Base-by-base conservation (phyloP, 2,329 filamentous ascomycete genomes). In the Penicillium sp. region DNA sequence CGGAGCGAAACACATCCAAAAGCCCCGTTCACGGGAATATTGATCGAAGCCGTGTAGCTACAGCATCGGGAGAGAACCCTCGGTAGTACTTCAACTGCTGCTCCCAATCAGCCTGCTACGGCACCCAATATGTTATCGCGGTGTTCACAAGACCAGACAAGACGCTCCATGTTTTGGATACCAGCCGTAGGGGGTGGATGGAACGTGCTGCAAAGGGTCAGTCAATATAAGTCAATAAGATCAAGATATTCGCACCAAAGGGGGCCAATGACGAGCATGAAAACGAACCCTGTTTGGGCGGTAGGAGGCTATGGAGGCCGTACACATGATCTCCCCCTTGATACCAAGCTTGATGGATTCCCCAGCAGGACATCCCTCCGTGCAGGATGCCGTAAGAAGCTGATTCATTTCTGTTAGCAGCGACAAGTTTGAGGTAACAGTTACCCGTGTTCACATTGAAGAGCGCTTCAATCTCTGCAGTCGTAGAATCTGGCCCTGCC, bases 11-110 rank as follows among this genome's bases (percentile, higher is more conserved):
- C 60, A 62, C 60, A 65, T n/a, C 73, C 73, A 50, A 76, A 73
- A 49, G 75, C 73, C 18, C 74, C 75, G 47, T 74, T 75, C 25
- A 78, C 69, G 0, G 74, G 74, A 43, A 77, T 75, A 62, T 77
- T 74, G 47, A 76, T 76, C 5, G 72, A 73, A 1, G 75, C 77
- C 0, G 74, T 77, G 52, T 77, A 78, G 47, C 71, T 75, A 74
- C 73, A 39, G 67, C 65, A 42, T 77, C 75, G 15, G 15, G 15
- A 18, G 15, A 75, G 66, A 81, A 77, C 1, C 76, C 78, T 7
- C 78, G 76, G 56, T 80, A 80, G 57, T 79, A 79, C 61, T 77
- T 73, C 57, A 79, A 69, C 65, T 80, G 77, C 52, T 75, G 62
- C 42, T 77, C 72, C 74, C 75, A 79, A 52, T 79, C 77, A 0